A percentile compares a stretch with the other conserved stretches of the same genome.
These are phyloP conservation scores for Verticillium klebahnii DNA, from an alignment of 2,329 filamentous ascomycete genomes.

Conservation along the genomic window DNA sequence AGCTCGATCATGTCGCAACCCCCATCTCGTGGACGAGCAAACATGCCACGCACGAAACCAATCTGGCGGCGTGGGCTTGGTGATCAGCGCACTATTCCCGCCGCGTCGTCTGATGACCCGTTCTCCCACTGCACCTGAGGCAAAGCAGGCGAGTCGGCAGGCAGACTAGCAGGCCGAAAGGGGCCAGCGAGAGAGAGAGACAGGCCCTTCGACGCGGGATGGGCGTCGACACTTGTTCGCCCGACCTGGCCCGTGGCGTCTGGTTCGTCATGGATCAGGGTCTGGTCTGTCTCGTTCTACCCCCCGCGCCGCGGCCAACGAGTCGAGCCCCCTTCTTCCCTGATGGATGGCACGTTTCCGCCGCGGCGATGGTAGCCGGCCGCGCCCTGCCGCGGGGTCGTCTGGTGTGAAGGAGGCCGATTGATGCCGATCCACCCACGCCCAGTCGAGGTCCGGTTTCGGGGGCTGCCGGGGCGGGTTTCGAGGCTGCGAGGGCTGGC, in stretches of 20 bases:
- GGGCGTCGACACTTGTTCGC: neutral
- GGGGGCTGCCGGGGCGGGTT: neutral
- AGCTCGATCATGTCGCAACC: neutral
- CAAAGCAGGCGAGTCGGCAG: neutral
- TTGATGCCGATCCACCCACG: neutral
- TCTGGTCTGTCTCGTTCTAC: neutral
- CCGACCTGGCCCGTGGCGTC: neutral
- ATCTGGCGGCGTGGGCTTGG: neutral
- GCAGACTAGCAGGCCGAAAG: neutral
- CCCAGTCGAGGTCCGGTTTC: neutral
- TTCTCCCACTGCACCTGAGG: neutral
- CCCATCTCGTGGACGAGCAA: neutral
- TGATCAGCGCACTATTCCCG: neutral
- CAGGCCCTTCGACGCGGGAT: neutral
- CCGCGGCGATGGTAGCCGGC: neutral
- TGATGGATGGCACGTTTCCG: too few species aligned
- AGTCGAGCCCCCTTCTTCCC: too few species aligned
- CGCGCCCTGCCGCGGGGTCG: neutral
- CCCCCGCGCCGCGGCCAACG: neutral
- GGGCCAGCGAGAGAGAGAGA: neutral
- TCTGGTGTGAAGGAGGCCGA: neutral
- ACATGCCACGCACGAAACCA: neutral
- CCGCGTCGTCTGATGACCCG: neutral
- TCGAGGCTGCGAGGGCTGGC: neutral
- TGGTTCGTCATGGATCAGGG: neutral